These are phyloP conservation scores for Syncephalastrum contaminatum DNA, from an alignment of 371 early-diverging fungal genomes.

Conservation along the genomic window DNA sequence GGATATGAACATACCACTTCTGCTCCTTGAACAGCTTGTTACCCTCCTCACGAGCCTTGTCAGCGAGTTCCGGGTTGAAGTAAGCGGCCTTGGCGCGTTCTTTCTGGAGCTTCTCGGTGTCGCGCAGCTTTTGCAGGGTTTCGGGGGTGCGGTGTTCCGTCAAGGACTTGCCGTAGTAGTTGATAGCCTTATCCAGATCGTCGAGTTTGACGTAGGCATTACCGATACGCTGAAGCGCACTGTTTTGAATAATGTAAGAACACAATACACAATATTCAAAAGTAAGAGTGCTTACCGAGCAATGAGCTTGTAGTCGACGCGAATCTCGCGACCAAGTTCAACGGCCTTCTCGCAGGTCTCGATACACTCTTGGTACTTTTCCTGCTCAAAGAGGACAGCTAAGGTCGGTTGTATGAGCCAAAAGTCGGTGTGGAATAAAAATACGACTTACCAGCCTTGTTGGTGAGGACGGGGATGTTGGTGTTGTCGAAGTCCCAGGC, in stretches of 20 bases:
- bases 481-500: slow-evolving; percentile 90
- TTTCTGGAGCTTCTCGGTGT: slow-evolving; percentile 82
- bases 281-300: slow-evolving; percentile 60
- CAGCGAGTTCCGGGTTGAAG: slow-evolving; percentile 77
- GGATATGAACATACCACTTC: slow-evolving; percentile 53
- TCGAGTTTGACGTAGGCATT: slow-evolving; percentile 82
- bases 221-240: slow-evolving; percentile 91
- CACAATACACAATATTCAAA: no score
- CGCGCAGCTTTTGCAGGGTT: slow-evolving; percentile 85
- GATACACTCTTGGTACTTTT: slow-evolving; percentile 88
- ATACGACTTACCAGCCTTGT: slow-evolving; percentile 73
- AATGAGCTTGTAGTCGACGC: slow-evolving; percentile 94
- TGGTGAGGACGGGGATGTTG: slow-evolving; percentile 91
- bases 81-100: slow-evolving; percentile 85
- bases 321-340: slow-evolving; percentile 87
- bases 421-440: background rate
- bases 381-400: slow-evolving; percentile 95
- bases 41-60: slow-evolving; percentile 92
- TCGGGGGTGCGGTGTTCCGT: slow-evolving; percentile 96
- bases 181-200: slow-evolving; percentile 84
- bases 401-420: slow-evolving; percentile 1
- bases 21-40: slow-evolving; percentile 91
- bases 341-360: slow-evolving; percentile 90
- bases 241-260: slow-evolving; percentile 10
- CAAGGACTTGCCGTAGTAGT: slow-evolving; percentile 89